A percentile compares a stretch with the other conserved stretches of the same genome.
Conservation (phyloP, 164 flowering plant genomes). For the Vitis cinerea region DNA sequence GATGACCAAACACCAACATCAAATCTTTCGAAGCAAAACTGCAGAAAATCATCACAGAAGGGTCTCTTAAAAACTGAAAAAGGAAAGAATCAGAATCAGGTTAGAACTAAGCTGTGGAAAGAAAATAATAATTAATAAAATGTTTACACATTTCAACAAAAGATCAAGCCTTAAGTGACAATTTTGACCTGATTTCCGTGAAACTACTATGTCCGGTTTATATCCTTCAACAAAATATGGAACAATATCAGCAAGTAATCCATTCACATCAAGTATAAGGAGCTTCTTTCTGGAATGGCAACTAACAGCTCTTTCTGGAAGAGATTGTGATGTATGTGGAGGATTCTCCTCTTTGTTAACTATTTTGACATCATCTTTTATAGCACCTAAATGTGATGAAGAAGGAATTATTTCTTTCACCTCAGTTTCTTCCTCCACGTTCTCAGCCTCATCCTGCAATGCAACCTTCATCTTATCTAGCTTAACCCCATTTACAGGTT, state of each 20-base stretch:
- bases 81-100: constrained; percentile 5
- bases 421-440: background rate
- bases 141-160: background rate
- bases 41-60: constrained; percentile 49
- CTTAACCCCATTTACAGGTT: background rate
- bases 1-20: constrained; percentile 72
- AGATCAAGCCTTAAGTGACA: background rate
- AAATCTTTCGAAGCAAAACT: constrained; percentile 61
- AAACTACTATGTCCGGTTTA: constrained; percentile 29
- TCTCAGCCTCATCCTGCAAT: constrained; percentile 6
- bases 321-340: background rate
- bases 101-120: constrained; percentile 3
- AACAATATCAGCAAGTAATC: constrained; percentile 61
- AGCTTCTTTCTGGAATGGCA: constrained; percentile 40
- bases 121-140: background rate
- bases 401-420: constrained; percentile 7
- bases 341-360: background rate
- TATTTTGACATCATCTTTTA: constrained; percentile 6
- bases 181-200: constrained; percentile 43
- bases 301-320: constrained; percentile 5
- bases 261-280: constrained; percentile 69
- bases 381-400: background rate
- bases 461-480: background rate
- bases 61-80: constrained; percentile 69
- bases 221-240: constrained; percentile 8